Conservation (phyloP, 768 basidiomycete genomes). For the Trametes maxima region DNA sequence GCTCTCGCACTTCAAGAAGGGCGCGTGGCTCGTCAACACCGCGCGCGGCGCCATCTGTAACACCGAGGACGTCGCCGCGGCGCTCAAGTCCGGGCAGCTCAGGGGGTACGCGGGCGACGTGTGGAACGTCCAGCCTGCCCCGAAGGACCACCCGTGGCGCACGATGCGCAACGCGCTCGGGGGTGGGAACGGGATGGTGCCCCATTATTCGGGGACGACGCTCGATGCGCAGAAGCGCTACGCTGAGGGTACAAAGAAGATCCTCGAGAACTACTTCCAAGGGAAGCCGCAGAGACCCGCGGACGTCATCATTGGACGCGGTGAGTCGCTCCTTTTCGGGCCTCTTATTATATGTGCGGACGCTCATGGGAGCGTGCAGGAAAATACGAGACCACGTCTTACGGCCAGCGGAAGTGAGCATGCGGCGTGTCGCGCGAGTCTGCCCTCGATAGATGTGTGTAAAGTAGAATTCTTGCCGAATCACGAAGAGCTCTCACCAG, state of each 20-base stretch:
- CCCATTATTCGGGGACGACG: slow-evolving; percentile 87
- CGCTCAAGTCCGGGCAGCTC: slow-evolving; percentile 76
- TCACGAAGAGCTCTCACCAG: too few relatives aligned
- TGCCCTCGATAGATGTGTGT: too few relatives aligned
- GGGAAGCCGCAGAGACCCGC: slow-evolving; percentile 69
- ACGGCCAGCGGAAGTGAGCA: slow-evolving; percentile 17
- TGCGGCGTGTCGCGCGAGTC: too few relatives aligned
- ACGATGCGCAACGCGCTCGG: slow-evolving; percentile 77
- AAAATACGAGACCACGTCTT: slow-evolving; percentile 47
- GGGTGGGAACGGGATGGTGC: slow-evolving; percentile 89
- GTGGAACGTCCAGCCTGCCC: slow-evolving; percentile 88
- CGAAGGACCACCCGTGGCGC: slow-evolving; percentile 85
- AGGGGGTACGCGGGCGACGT: slow-evolving; percentile 64
- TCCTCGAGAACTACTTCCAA: slow-evolving; percentile 69
- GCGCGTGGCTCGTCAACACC: slow-evolving; percentile 91
- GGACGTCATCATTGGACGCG: slow-evolving; percentile 77
- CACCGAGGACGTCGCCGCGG: slow-evolving; percentile 75
- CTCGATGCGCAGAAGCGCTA: slow-evolving; percentile 89
- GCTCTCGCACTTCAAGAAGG: slow-evolving; percentile 87
- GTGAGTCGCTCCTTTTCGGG: background rate
- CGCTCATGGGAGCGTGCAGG: slow-evolving; percentile 3
- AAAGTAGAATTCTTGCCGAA: too few relatives aligned
- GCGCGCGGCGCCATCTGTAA: slow-evolving; percentile 91
- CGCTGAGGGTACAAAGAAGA: slow-evolving; percentile 68
- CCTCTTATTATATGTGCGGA: background rate